Conservation (phyloP, 306 rosid genomes). For the Cicer yamashitae region DNA sequence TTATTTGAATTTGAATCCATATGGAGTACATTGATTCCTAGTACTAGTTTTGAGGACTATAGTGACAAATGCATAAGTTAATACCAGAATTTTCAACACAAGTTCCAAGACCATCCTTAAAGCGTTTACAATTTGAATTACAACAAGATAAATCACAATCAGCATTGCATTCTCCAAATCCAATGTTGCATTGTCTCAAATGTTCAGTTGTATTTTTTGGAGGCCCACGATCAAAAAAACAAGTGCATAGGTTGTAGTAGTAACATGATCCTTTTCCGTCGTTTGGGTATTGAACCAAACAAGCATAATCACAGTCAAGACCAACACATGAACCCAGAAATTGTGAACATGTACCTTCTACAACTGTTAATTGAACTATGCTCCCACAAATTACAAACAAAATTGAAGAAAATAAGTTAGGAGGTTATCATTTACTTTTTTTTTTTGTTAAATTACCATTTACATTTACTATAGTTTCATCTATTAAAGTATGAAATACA, state of each 20-base stretch:
- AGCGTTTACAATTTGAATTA: not conserved
- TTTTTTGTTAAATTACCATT: no score
- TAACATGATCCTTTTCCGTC: not conserved
- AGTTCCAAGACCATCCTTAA: not conserved
- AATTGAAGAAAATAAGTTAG: not conserved
- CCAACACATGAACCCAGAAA: not conserved
- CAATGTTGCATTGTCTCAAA: not conserved
- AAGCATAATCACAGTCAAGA: not conserved
- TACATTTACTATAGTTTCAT: no score
- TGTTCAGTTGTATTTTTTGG: not conserved
- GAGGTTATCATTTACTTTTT: no score
- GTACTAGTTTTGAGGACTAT: not conserved
- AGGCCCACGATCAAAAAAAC: not conserved
- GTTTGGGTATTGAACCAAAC: not conserved
- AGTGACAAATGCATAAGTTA: not conserved
- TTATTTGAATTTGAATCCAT: not conserved
- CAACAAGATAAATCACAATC: not conserved
- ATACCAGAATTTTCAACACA: not conserved
- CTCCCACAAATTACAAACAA: not conserved
- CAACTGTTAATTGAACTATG: not conserved
- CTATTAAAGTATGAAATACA: no score
- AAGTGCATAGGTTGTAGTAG: not conserved
- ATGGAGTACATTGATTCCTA: no score
- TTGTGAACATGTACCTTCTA: not conserved
- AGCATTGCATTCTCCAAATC: not conserved